Conservation (phyloP, 2,329 filamentous ascomycete species). For the Epichloe scottii region DNA sequence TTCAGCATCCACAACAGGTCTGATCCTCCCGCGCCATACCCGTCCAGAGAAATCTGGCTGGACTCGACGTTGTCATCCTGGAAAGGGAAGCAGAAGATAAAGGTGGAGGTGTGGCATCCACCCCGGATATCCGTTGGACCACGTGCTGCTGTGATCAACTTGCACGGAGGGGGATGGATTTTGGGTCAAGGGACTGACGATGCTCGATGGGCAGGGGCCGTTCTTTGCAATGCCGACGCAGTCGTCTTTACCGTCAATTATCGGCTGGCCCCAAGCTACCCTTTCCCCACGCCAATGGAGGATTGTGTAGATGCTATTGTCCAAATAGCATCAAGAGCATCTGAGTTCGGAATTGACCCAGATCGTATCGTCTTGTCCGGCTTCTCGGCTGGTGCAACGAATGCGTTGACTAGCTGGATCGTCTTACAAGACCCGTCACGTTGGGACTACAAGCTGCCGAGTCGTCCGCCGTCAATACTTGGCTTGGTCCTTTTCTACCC, state of each 20-base stretch:
- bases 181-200: conserved; percentile 52
- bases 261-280: conserved; percentile 51
- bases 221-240: conserved; percentile 38
- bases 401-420: conserved; percentile 36
- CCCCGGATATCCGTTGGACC: conserved; percentile 20
- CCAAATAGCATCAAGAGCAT: conserved; percentile 44
- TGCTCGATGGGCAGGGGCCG: conserved; percentile 44
- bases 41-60: conserved; percentile 26
- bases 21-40: conserved; percentile 26
- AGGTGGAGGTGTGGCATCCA: conserved; percentile 35
- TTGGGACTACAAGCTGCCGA: conserved; percentile 24
- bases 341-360: conserved; percentile 44
- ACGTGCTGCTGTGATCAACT: conserved; percentile 48
- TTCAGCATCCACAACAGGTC: conserved; percentile 30
- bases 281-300: conserved; percentile 52
- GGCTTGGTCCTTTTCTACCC: conserved; percentile 51
- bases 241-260: conserved; percentile 55
- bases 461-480: conserved; percentile 33
- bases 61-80: conserved; percentile 28
- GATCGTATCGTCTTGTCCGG: conserved; percentile 45
- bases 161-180: conserved; percentile 56
- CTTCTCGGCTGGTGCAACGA: conserved; percentile 50
- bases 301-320: conserved; percentile 52
- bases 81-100: conserved; percentile 26
- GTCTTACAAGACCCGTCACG: conserved; percentile 30